These are phyloP conservation scores for Epichloe gansuensis DNA, from an alignment of 2,329 filamentous ascomycete genomes.

Conservation along the genomic window DNA sequence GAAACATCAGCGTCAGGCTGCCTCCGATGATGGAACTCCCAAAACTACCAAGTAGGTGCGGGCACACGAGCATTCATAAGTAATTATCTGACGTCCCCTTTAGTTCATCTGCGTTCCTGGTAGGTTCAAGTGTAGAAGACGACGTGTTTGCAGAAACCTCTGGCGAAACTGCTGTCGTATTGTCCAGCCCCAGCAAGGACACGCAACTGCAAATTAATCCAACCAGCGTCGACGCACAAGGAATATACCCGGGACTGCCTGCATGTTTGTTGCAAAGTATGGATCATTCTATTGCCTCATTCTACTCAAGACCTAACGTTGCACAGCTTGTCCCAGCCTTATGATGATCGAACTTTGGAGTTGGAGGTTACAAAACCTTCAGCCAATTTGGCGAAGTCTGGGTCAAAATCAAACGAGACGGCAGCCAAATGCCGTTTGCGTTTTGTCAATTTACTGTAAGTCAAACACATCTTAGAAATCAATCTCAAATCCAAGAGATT, in stretches of 20 bases:
- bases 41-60: constrained; percentile 5
- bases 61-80: not conserved
- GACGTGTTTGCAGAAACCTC: constrained; percentile 10
- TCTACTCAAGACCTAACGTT: constrained; percentile 6
- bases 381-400: constrained; percentile 42
- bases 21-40: constrained; percentile 6
- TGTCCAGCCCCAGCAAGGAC: not conserved
- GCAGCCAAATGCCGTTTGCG: constrained; percentile 46
- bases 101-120: constrained; percentile 7
- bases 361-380: constrained; percentile 40
- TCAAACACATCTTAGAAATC: constrained; percentile 1
- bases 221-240: constrained; percentile 34
- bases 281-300: constrained; percentile 14
- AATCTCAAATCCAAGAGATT: not conserved
- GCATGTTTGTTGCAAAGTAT: constrained; percentile 57
- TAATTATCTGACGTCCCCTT: not conserved
- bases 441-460: constrained; percentile 52
- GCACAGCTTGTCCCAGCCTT: constrained; percentile 36
- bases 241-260: constrained; percentile 40
- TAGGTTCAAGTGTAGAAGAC: constrained; percentile 10
- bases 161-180: not conserved
- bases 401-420: constrained; percentile 51
- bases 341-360: constrained; percentile 39
- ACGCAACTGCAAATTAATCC: constrained; percentile 1
- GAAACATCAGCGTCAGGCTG: constrained; percentile 2